Conservation (phyloP, 1,139 yeast genomes). For the Suhomyces ambrosiae region DNA sequence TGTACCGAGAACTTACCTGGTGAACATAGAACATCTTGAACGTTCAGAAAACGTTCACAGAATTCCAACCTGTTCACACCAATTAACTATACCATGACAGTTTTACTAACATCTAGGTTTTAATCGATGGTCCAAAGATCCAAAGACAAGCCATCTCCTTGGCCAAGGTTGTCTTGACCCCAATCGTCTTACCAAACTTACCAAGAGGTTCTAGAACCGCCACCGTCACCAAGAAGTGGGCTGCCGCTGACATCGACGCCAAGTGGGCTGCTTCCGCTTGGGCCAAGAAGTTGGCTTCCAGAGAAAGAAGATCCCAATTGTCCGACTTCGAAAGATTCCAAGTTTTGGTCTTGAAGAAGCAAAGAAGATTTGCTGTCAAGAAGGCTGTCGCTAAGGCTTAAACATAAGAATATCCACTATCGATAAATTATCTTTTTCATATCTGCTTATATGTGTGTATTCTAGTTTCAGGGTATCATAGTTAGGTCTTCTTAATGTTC, state of each 20-base stretch:
- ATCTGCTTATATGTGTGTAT: constrained; percentile 29
- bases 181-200: constrained; percentile 78
- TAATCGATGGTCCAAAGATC: constrained; percentile 95
- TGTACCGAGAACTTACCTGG: constrained; percentile 38
- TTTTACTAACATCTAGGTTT: constrained; percentile 31
- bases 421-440: constrained; percentile 21
- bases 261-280: constrained; percentile 94
- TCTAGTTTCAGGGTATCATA: constrained; percentile 37
- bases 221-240: constrained; percentile 90
- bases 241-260: constrained; percentile 81
- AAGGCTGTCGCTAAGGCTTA: constrained; percentile 52
- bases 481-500: constrained; percentile 35
- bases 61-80: neutral
- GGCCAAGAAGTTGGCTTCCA: constrained; percentile 98
- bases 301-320: constrained; percentile 88
- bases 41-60: no score
- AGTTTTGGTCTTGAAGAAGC: constrained; percentile 95
- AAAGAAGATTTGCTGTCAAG: constrained; percentile 92
- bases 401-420: constrained; percentile 22
- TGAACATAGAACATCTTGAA: no score
- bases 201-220: constrained; percentile 95
- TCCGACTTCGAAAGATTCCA: constrained; percentile 99
- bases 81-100: constrained; percentile 43
- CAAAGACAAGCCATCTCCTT: constrained; percentile 90
- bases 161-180: constrained; percentile 89